phyloP scores from a whole-genome alignment of 495 filamentous ascomycete species.

The Podospora bellae-mahoneyi region DNA sequence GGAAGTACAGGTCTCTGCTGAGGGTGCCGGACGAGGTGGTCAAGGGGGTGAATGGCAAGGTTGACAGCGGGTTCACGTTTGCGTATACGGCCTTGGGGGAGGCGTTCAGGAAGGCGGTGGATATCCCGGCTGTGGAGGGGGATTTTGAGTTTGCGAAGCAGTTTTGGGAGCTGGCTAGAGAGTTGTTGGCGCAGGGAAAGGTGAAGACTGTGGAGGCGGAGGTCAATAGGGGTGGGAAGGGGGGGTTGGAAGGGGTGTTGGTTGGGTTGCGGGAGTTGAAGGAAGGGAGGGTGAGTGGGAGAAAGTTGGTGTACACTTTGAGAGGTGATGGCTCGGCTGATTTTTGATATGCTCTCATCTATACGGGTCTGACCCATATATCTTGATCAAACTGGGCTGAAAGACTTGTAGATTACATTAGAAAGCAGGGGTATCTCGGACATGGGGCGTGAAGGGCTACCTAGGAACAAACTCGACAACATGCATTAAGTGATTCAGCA shows the following conservation, averaged over 20 bases:
- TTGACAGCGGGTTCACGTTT: constrained; percentile 26
- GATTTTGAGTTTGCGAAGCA: constrained; percentile 27
- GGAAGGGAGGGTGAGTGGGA: constrained; percentile 33
- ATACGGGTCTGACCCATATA: background rate
- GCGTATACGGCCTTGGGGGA: constrained; percentile 33
- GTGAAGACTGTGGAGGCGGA: constrained; percentile 29
- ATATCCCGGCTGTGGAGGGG: constrained; percentile 16
- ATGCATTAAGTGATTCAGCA: background rate
- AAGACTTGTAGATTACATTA: background rate
- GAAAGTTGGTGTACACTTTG: constrained; percentile 40
- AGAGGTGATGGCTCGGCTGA: background rate
- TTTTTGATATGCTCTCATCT: constrained; percentile 12
- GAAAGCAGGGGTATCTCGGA: background rate
- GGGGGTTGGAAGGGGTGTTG: constrained; percentile 35
- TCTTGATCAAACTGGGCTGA: background rate
- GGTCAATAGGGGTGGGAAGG: constrained; percentile 34
- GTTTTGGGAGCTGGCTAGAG: constrained; percentile 26
- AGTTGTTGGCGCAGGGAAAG: constrained; percentile 29
- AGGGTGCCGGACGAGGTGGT: constrained; percentile 21
- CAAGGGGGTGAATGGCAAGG: constrained; percentile 29
- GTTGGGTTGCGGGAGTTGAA: constrained; percentile 36
- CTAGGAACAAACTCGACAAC: constrained; percentile 6
- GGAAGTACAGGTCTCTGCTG: constrained; percentile 28
- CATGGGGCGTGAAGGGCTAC: background rate
- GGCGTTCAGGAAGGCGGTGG: constrained; percentile 13